Base-by-base conservation (phyloP, 2,329 filamentous ascomycete species). In the Cladosporium sp. region DNA sequence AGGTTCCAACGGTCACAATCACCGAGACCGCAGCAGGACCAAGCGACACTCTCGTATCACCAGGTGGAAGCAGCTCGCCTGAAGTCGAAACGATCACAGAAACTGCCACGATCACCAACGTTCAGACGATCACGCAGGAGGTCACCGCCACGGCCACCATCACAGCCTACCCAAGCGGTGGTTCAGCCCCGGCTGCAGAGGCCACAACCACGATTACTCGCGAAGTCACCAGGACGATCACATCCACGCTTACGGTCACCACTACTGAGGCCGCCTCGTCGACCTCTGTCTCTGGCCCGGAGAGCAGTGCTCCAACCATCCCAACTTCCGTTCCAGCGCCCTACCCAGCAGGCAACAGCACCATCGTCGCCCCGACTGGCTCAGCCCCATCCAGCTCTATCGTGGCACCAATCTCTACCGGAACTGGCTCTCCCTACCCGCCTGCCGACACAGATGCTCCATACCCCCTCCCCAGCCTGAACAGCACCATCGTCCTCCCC, bases 21-120 rank as follows among this genome's bases (percentile, higher is more conserved):
- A 63, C 56, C 12, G 43, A 50, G 15, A 61, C 58, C 9, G 36
- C 37, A 4, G 12, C 37, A 13, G 37, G 24, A 4, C 22, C 45
- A 11, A 48, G 45, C 36, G 27, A 40, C 29, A 41, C 45, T 11
- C 27, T 32, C 22, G 19, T 48, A 4, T 48, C 45, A 7, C 45
- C 45, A 3, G 37, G 18, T 17, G 37, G 18, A 15, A 48, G 45
- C 45, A 40, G 38, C 13, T 24, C 27, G 6, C 37, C 45, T 8
- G 8, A 7, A 9, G 37, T 48, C 2, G 39, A 36, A 8, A 48
- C 45, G 3, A 49, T 55, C 18, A 60, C 59, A 2, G 49, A 52
- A 17, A 58, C 56, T 0, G 54, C 49, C 38, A 56, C 53, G 9
- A 55, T 53, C 12, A 56, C 54, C 4, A 29, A 55, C 27, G 37